Base-by-base conservation (phyloP, 1,139 yeast genomes). In the Arxiozyma heterogenica region DNA sequence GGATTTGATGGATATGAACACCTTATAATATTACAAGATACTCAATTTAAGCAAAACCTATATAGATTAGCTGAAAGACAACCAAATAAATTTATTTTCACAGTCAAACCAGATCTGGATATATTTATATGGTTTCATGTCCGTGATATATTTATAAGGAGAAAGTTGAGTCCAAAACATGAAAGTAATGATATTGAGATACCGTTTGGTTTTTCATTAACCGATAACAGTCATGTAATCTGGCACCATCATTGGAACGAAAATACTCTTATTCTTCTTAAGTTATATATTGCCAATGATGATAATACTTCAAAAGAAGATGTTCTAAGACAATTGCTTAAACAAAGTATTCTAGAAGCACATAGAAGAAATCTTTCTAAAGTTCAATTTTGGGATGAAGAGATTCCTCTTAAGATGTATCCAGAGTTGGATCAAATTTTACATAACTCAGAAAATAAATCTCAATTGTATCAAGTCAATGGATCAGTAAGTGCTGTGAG, bases 181-280 rank as follows among this genome's bases (percentile, higher is more conserved):
- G 30, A 60, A 51, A 58, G 38, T 48, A 54, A 50, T 15, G 59
- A 49, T 17, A 54, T 54, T 7, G 50, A 53, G 22, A 50, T 53
- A 42, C 57, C 61, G 22, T 75, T 71, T 58, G 78, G 78, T 1
- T 64, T 54, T 25, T 72, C 70, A 22, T 47, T 57, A 44, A 17
- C 39, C 25, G 54, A 56, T 21, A 57, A 66, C 1, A 64, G 66
- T 47, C 75, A 75, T 63, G 65, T 77, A 22, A 64, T 77, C 38
- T 78, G 81, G 81, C 71, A 72, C 44, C 80, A 76, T 55, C 75
- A 74, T 51, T 76, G 76, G 72, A 72, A 70, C 54, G 70, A 62
- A 22, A 62, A 69, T 44, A 64, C 68, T 30, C 61, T 77, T 51
- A 63, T 71, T 15, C 59, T 75, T 17, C 47, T 74, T 9, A 68